These are phyloP conservation scores for Fraxinus latifolia DNA, from an alignment of 305 asterid species.

Conservation along the genomic window DNA sequence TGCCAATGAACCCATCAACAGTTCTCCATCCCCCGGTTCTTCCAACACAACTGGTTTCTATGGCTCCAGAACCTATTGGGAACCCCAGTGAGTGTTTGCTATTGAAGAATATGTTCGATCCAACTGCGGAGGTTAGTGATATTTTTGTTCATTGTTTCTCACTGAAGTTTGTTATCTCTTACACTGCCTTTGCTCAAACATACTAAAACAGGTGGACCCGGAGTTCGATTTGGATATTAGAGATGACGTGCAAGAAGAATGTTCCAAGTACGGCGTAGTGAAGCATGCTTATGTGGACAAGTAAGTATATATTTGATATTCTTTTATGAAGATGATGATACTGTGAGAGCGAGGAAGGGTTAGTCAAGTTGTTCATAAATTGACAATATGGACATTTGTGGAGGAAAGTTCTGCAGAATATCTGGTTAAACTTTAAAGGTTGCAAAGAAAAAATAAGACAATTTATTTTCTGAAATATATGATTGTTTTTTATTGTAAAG, in stretches of 20 bases:
- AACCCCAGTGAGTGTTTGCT: constrained; percentile 87
- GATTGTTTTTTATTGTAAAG: background rate
- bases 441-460: background rate
- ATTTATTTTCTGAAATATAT: background rate
- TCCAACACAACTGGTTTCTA: constrained; percentile 51
- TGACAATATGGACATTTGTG: background rate
- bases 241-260: constrained; percentile 88
- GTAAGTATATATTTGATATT: constrained; percentile 37
- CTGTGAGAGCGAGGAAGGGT: background rate
- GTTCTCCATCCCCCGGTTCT: constrained; percentile 44
- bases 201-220: constrained; percentile 57
- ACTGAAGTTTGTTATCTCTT: background rate
- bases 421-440: background rate
- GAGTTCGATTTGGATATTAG: constrained; percentile 87
- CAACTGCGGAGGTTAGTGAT: constrained; percentile 70
- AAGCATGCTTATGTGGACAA: constrained; percentile 87
- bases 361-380: background rate
- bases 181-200: background rate
- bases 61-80: constrained; percentile 86
- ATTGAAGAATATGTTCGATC: constrained; percentile 95
- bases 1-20: constrained; percentile 63
- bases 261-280: constrained; percentile 85
- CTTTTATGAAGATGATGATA: background rate
- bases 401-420: background rate
- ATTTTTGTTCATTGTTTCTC: background rate